phyloP scores from a whole-genome alignment of 2,329 filamentous ascomycete genomes.

The Ascochyta viciae-villosae region DNA sequence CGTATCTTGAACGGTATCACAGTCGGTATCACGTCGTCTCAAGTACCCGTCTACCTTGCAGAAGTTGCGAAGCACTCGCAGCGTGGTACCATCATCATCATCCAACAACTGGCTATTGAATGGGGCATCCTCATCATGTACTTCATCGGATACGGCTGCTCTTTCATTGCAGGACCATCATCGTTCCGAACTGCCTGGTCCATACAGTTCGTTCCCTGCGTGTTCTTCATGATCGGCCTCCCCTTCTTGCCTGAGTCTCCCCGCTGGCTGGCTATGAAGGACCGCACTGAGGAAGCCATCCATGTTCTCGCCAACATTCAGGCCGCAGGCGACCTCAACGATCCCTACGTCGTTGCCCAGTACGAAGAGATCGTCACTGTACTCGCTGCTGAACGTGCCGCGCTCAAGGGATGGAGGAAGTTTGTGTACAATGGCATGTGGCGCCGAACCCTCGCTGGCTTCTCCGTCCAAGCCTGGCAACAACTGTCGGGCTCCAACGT shows the following conservation, averaged over 20 bases:
- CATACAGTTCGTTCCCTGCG: slow-evolving; percentile 55
- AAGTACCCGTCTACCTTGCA: slow-evolving; percentile 56
- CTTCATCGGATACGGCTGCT: slow-evolving; percentile 57
- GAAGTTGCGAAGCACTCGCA: slow-evolving; percentile 54
- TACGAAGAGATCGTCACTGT: slow-evolving; percentile 56
- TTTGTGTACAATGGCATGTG: slow-evolving; percentile 65
- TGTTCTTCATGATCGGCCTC: slow-evolving; percentile 54
- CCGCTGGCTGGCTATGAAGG: slow-evolving; percentile 58
- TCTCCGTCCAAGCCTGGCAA: slow-evolving; percentile 66
- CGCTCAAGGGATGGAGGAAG: slow-evolving; percentile 51
- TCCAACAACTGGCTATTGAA: slow-evolving; percentile 55
- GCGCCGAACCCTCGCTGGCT: slow-evolving; percentile 63
- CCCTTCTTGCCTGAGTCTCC: slow-evolving; percentile 57
- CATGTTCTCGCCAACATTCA: slow-evolving; percentile 55
- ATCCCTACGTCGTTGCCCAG: slow-evolving; percentile 57
- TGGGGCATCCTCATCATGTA: slow-evolving; percentile 52
- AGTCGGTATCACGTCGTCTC: slow-evolving; percentile 54
- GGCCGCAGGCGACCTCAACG: slow-evolving; percentile 53
- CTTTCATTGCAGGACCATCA: slow-evolving; percentile 47
- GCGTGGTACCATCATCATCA: slow-evolving; percentile 53
- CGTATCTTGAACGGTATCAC: slow-evolving; percentile 55
- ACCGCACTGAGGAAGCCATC: slow-evolving; percentile 55
- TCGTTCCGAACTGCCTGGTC: slow-evolving; percentile 58
- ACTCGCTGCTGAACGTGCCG: slow-evolving; percentile 51
- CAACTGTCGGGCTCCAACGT: slow-evolving; percentile 53